Base-by-base conservation (phyloP, 805 yeast genomes). In the Teunomyces gatunensis region DNA sequence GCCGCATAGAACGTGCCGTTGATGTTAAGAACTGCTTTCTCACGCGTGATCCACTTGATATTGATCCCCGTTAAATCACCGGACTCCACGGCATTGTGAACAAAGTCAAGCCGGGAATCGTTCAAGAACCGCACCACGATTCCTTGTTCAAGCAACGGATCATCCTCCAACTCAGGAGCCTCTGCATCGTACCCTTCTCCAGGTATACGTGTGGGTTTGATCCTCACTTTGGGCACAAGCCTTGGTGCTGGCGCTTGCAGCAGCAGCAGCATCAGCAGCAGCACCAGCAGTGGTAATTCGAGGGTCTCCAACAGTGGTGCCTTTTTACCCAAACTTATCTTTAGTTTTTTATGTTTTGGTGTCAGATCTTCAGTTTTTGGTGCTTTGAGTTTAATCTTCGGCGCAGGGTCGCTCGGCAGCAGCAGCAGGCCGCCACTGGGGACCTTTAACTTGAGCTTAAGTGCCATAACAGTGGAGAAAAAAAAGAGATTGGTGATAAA, bases 161-260 rank as follows among this genome's bases (percentile, higher is more conserved):
- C 97, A 50, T 90, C 97, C 62, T 94, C 99, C 21, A 89, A 73
- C 54, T 92, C 98, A 0, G 97, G 96, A 15, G 96, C 97, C 58
- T 92, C 98, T 2, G 96, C 86, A 61, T 92, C 99, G 65, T 92
- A 92, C 1, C 98, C 98, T 57, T 92, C 97, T 4, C 96, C 96
- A 0, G 96, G 94, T 3, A 85, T 75, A 56, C 96, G 73, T 0
- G 80, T 75, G 1, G 84, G 84, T 51, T 79, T 80, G 33, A 80
- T 73, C 51, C 81, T 64, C 23, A 42, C 45, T 12, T 30, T 28
- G 4, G 45, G 45, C 13, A 42, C 45, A 15, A 79, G 77, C 28
- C 75, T 69, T n/a, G 34, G 34, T 11, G 34, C 34, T 3, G 6
- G 28, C 3, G 83, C 81, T 9, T 49, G 47, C 21, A 33, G 47